Evolutionary conservation across 2,329 filamentous ascomycete genomes (phyloP).

Genomic region (Xylaria polymorpha): DNA sequence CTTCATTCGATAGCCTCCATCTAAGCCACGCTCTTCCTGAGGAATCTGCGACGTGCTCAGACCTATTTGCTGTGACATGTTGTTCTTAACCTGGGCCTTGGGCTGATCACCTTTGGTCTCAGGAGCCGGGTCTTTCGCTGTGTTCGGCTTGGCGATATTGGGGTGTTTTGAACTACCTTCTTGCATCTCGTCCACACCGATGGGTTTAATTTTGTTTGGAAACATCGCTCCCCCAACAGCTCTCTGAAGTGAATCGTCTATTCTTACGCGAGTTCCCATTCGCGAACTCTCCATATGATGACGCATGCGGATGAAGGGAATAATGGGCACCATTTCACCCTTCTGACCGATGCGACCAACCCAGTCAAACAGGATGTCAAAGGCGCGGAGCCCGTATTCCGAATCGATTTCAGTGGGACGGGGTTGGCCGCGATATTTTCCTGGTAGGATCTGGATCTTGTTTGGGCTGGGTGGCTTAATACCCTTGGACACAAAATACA

Average conservation of each 20-base stretch:
- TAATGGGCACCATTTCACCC: background rate
- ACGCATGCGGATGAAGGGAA: background rate
- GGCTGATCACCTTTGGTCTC: too few species aligned
- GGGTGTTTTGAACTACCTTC: background rate
- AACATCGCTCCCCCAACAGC: background rate
- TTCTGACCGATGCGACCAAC: background rate
- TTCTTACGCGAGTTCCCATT: background rate
- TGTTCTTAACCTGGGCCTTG: too few species aligned
- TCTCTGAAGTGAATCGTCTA: too few species aligned
- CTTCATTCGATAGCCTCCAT: too few species aligned
- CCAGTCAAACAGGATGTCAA: background rate
- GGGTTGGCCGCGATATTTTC: background rate
- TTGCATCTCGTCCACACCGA: background rate
- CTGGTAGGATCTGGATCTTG: background rate
- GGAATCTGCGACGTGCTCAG: too few species aligned
- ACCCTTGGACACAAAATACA: background rate
- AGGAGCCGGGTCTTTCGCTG: too few species aligned
- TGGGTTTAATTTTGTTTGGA: background rate
- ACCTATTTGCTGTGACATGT: too few species aligned
- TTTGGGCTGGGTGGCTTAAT: background rate
- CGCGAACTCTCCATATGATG: background rate
- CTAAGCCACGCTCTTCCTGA: too few species aligned
- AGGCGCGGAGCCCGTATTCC: background rate
- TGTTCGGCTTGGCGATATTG: too few species aligned
- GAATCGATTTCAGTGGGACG: background rate